A percentile compares a stretch with the other conserved stretches of the same genome.
phyloP scores from a whole-genome alignment of 805 yeast species.

The Wickerhamiella allomyrinae region DNA sequence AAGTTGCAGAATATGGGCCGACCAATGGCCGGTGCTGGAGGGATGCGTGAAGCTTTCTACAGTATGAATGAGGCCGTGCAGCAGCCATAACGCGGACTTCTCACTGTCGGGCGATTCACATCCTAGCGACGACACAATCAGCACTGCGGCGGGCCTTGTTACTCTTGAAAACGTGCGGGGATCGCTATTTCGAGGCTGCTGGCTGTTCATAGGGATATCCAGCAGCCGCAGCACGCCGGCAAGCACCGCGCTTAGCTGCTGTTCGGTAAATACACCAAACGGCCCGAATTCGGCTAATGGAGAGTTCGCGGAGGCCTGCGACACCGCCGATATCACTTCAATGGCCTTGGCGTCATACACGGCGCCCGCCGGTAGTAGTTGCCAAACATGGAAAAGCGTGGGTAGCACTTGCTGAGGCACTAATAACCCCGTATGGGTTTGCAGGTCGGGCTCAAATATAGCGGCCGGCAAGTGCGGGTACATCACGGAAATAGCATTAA shows the following conservation, averaged over 20 bases:
- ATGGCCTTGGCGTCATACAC: conserved; percentile 50
- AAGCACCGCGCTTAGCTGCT: conserved; percentile 46
- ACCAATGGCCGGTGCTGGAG: conserved; percentile 86
- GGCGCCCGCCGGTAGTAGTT: conserved; percentile 34
- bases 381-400: conserved; percentile 61
- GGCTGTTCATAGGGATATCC: conserved; percentile 30
- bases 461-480: not conserved
- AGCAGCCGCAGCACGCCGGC: conserved; percentile 31
- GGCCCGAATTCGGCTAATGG: conserved; percentile 17
- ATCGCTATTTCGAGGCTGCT: conserved; percentile 2
- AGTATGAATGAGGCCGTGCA: conserved; percentile 48
- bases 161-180: not conserved
- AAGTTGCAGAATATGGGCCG: conserved; percentile 50
- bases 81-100: conserved; percentile 25
- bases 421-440: not conserved
- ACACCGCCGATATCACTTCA: conserved; percentile 47
- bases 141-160: not conserved
- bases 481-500: not conserved
- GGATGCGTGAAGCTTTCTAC: conserved; percentile 80
- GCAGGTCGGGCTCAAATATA: not conserved
- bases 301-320: conserved; percentile 26
- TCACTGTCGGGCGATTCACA: conserved; percentile 2
- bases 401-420: conserved; percentile 43
- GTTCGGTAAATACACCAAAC: conserved; percentile 30
- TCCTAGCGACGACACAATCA: conserved; percentile 1